A percentile compares a stretch with the other conserved stretches of the same genome.
Conservation (phyloP, 495 filamentous ascomycete genomes). For the Terfezia claveryi region DNA sequence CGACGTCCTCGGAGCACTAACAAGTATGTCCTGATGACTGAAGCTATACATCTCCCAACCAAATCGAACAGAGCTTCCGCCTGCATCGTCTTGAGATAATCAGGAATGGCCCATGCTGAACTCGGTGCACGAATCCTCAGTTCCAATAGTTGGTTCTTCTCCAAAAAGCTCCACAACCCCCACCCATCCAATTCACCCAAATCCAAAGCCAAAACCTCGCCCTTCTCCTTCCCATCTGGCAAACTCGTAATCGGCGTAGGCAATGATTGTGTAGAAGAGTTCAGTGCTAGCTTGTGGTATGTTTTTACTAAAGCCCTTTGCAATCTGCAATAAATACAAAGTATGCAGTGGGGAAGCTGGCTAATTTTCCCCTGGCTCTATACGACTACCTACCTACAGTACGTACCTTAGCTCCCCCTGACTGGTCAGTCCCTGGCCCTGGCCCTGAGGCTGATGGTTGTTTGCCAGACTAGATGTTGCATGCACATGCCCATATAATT, state of each 20-base stretch:
- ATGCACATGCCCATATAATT: too few relatives aligned
- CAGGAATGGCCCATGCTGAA: conserved; percentile 45
- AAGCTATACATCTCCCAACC: conserved; percentile 55
- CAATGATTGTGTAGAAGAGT: conserved; percentile 50
- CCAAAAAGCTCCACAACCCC: conserved; percentile 53
- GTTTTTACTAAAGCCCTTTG: conserved; percentile 37
- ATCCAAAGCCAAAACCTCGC: conserved; percentile 35
- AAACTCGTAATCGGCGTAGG: conserved; percentile 58
- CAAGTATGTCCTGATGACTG: conserved; percentile 39
- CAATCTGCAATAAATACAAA: too few relatives aligned
- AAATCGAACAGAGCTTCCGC: conserved; percentile 55
- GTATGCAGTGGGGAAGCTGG: too few relatives aligned
- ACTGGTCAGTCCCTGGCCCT: too few relatives aligned
- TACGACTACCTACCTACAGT: too few relatives aligned
- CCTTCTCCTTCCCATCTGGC: conserved; percentile 38
- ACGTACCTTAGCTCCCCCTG: too few relatives aligned
- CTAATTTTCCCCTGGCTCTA: too few relatives aligned
- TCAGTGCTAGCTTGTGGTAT: conserved; percentile 40
- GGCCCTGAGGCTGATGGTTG: too few relatives aligned
- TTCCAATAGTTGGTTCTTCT: conserved; percentile 2
- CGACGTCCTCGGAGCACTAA: conserved; percentile 9
- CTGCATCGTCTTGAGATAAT: conserved; percentile 55
- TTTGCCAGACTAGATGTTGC: too few relatives aligned
- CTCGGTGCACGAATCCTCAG: not conserved
- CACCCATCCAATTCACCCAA: conserved; percentile 60